Percentiles rank a stretch among this genome's conserved stretches.
Evolutionary conservation across 192 early-diverging fungal genomes (phyloP).

Genomic region (Backusella liffmaniae): DNA sequence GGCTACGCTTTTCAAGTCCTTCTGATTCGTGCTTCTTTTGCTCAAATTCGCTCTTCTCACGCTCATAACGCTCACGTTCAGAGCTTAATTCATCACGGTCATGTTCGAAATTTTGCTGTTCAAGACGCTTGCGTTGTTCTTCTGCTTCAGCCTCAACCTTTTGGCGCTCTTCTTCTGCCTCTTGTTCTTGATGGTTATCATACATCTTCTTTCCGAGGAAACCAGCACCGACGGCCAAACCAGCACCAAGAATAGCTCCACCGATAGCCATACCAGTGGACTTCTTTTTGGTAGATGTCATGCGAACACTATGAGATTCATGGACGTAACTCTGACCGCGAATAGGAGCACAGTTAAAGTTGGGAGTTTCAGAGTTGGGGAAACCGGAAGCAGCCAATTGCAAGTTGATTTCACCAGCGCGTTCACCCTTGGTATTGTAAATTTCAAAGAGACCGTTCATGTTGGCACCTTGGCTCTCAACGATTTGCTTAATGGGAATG

Average conservation of each 20-base stretch:
- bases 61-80: constrained; percentile 15
- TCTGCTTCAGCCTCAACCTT: constrained; percentile 27
- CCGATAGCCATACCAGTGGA: constrained; percentile 36
- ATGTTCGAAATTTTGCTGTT: constrained; percentile 10
- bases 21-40: not conserved
- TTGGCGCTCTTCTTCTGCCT: constrained; percentile 32
- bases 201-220: constrained; percentile 43
- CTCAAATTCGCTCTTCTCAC: not conserved
- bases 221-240: constrained; percentile 44
- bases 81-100: constrained; percentile 20
- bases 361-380: constrained; percentile 26
- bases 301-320: constrained; percentile 41
- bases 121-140: constrained; percentile 18
- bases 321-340: constrained; percentile 34
- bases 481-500: constrained; percentile 50
- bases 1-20: not conserved
- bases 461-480: constrained; percentile 39
- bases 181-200: constrained; percentile 33
- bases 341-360: constrained; percentile 12
- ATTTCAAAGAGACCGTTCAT: constrained; percentile 45
- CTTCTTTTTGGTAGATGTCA: constrained; percentile 44
- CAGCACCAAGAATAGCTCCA: constrained; percentile 39
- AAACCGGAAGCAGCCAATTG: constrained; percentile 40
- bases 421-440: constrained; percentile 38
- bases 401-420: constrained; percentile 38